phyloP scores from a whole-genome alignment of 306 rosid genomes.

The Calophaca sinica region DNA sequence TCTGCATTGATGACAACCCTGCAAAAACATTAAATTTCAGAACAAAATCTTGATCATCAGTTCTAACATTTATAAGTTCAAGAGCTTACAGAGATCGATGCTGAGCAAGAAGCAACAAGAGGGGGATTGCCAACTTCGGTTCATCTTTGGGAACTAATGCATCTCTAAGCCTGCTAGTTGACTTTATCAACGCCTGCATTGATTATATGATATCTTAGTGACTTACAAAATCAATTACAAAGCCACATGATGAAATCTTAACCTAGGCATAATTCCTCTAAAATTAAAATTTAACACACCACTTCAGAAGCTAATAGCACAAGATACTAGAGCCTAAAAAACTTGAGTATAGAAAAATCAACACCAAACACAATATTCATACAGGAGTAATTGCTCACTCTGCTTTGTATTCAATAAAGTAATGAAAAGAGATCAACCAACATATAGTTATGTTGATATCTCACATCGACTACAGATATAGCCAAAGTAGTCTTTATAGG shows the following conservation, averaged over 20 bases:
- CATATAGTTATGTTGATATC: neutral
- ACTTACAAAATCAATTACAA: constrained; percentile 31
- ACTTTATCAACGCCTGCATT: constrained; percentile 85
- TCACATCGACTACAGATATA: too few species aligned
- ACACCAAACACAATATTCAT: constrained; percentile 36
- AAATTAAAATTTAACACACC: neutral
- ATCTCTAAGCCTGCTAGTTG: constrained; percentile 89
- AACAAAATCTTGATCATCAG: constrained; percentile 6
- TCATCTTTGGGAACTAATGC: constrained; percentile 92
- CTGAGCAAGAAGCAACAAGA: constrained; percentile 90
- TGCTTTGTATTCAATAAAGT: neutral
- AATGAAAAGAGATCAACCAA: constrained; percentile 13
- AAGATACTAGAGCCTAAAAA: constrained; percentile 29
- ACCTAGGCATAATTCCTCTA: constrained; percentile 11
- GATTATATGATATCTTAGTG: constrained; percentile 29
- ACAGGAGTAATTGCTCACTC: neutral
- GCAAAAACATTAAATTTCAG: constrained; percentile 53
- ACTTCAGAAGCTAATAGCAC: constrained; percentile 24
- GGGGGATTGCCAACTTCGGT: constrained; percentile 86
- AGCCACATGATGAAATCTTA: constrained; percentile 6
- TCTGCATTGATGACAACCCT: constrained; percentile 88
- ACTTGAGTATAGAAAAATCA: neutral
- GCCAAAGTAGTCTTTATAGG: too few species aligned
- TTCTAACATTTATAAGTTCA: constrained; percentile 23
- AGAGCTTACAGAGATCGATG: constrained; percentile 92